Evolutionary conservation across 192 early-diverging fungal genomes (phyloP).

Genomic region (Coemansia aciculifera): DNA sequence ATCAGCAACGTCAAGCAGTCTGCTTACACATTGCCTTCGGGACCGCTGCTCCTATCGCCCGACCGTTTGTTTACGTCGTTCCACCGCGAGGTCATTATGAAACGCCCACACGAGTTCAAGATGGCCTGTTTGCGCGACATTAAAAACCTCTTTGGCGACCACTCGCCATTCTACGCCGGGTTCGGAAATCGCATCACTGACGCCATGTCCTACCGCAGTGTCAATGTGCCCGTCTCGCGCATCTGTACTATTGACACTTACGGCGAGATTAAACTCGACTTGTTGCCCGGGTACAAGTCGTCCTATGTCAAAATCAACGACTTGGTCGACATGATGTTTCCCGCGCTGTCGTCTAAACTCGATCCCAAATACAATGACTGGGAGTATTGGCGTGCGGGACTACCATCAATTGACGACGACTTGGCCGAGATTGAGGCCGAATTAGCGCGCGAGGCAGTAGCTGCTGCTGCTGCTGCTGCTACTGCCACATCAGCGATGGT

Average conservation of each 20-base stretch:
- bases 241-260: slow-evolving; percentile 96
- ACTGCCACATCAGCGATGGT: not conserved
- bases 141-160: slow-evolving; percentile 78
- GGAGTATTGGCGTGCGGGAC: slow-evolving; percentile 71
- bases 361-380: slow-evolving; percentile 81
- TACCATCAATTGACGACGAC: slow-evolving; percentile 43
- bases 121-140: slow-evolving; percentile 94
- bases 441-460: slow-evolving; percentile 12
- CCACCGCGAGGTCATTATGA: slow-evolving; percentile 92
- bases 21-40: slow-evolving; percentile 84
- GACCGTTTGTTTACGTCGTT: slow-evolving; percentile 91
- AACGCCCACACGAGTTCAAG: slow-evolving; percentile 95
- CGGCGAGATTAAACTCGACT: slow-evolving; percentile 88
- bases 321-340: slow-evolving; percentile 95
- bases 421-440: slow-evolving; percentile 30
- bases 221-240: slow-evolving; percentile 87
- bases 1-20: slow-evolving; percentile 87
- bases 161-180: slow-evolving; percentile 91
- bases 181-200: slow-evolving; percentile 98
- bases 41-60: slow-evolving; percentile 94
- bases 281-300: slow-evolving; percentile 80
- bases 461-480: not conserved
- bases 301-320: slow-evolving; percentile 90
- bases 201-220: slow-evolving; percentile 91
- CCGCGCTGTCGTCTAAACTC: slow-evolving; percentile 59